Evolutionary conservation across 306 rosid species (phyloP), one percentile per base, ranked within the genome.

Genomic region (Trichosanthes truncata): DNA sequence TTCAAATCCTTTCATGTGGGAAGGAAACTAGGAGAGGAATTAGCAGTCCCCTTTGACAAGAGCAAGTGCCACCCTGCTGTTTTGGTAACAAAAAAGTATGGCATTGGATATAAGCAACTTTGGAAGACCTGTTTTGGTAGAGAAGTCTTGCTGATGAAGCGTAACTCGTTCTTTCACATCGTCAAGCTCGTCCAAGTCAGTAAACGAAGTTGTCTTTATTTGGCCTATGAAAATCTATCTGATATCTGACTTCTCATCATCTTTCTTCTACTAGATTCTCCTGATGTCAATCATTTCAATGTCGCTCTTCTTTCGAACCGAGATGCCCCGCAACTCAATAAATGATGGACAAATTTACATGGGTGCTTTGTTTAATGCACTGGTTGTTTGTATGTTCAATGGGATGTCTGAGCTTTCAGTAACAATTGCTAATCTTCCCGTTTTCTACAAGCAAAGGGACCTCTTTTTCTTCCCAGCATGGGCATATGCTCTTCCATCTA

Each of bases 361-460:
- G 76, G 92, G 94, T 31, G 88, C 90, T 71, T 62, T 90, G 76
- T 88, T 85, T 74, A 88, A 79, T 45, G 36, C 90, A 49, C 45
- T 87, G 35, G 60, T 80, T 2, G 67, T 80, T 40, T 55, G 83
- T 38, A 82, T 85, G 90, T 88, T 90, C 59, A 88, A 85, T 82
- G 94, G 92, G 46, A 78, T 78, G 80, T 41, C 84, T 23, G 94
- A 90, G 83, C 48, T 87, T 25, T 75, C 87, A 59, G 80, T 90
- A 86, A 79, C 89, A 14, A 80, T 84, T 75, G 85, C 77, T 33
- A 88, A 84, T 79, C 88, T 90, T 81, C 92, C 90, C 5, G 81
- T 86, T 83, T 88, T 90, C 79, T 88, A 84, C 87, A 90, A 90
- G 85, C 94, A 88, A 83, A 35, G 94, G 48, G 90, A 90, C 48